phyloP scores from a whole-genome alignment of 176 grass and related monocot genomes.

The Typha latifolia region DNA sequence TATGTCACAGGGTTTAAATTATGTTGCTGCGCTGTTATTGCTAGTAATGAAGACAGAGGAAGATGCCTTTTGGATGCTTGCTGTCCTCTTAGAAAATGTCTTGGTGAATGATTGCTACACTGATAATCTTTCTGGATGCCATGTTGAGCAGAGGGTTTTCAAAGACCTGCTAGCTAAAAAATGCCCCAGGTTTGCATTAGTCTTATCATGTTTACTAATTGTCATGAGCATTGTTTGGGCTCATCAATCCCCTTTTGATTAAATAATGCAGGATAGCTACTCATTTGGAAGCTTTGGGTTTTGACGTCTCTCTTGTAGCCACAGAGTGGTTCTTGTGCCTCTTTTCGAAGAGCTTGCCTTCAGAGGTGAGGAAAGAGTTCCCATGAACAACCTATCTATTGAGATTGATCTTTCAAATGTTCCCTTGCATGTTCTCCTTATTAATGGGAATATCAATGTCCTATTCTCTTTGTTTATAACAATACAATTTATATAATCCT shows the following conservation, averaged over 20 bases:
- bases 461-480: no score
- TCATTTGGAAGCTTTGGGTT: constrained; percentile 80
- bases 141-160: constrained; percentile 98
- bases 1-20: constrained; percentile 78
- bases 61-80: constrained; percentile 96
- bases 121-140: constrained; percentile 90
- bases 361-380: constrained; percentile 48
- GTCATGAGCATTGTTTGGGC: neutral
- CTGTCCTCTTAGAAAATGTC: constrained; percentile 90
- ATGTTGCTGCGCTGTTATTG: constrained; percentile 81
- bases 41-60: constrained; percentile 91
- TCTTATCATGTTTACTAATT: neutral
- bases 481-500: no score
- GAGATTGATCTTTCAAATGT: neutral
- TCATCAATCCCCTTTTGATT: neutral
- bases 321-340: constrained; percentile 99
- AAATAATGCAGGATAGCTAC: constrained; percentile 59
- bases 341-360: constrained; percentile 93
- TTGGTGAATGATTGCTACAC: constrained; percentile 94
- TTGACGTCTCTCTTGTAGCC: constrained; percentile 94
- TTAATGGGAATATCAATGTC: no score
- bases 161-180: constrained; percentile 95
- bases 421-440: no score
- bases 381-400: neutral
- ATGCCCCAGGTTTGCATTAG: constrained; percentile 54